These are phyloP conservation scores for Boletus mariae DNA, from an alignment of 1,284 basidiomycete species.

Conservation along the genomic window DNA sequence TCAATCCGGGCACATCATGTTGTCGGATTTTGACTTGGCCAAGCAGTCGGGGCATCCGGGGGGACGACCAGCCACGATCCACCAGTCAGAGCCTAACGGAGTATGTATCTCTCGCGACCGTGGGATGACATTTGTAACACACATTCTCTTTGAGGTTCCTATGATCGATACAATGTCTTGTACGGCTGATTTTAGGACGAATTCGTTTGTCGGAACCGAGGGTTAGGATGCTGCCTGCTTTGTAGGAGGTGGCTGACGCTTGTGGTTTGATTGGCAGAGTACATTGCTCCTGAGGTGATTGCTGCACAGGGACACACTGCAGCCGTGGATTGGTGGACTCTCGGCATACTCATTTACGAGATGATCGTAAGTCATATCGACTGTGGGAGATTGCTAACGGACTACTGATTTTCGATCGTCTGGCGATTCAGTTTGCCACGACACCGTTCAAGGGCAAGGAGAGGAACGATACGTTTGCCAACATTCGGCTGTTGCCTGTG, in stretches of 20 bases:
- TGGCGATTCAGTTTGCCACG: slow-evolving; percentile 74
- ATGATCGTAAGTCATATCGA: slow-evolving; percentile 81
- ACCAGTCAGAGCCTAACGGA: slow-evolving; percentile 85
- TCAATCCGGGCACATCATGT: slow-evolving; percentile 98
- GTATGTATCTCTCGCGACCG: slow-evolving; percentile 41
- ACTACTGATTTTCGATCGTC: slow-evolving; percentile 10
- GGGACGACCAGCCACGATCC: slow-evolving; percentile 87
- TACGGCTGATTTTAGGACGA: slow-evolving; percentile 96
- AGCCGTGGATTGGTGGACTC: slow-evolving; percentile 99
- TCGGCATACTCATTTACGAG: slow-evolving; percentile 98
- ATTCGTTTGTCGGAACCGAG: slow-evolving; percentile 98
- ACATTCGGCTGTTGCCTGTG: slow-evolving; percentile 87
- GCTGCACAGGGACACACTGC: slow-evolving; percentile 96
- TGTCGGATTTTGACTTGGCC: slow-evolving; percentile 98
- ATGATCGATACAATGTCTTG: slow-evolving; percentile 96
- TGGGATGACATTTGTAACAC: slow-evolving; percentile 15
- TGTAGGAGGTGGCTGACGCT: slow-evolving; percentile 22
- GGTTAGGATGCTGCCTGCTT: slow-evolving; percentile 48
- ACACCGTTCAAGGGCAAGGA: slow-evolving; percentile 98
- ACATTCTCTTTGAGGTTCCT: slow-evolving; percentile 54
- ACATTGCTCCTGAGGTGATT: slow-evolving; percentile 99
- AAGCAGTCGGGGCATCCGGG: slow-evolving; percentile 89
- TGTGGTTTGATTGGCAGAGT: slow-evolving; percentile 57
- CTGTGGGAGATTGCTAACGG: slow-evolving; percentile 22
- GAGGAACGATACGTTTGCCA: slow-evolving; percentile 94